Evolutionary conservation across 257 asterid species (phyloP), one percentile per base, ranked within the genome.

Genomic region (Lycium ferocissimum): DNA sequence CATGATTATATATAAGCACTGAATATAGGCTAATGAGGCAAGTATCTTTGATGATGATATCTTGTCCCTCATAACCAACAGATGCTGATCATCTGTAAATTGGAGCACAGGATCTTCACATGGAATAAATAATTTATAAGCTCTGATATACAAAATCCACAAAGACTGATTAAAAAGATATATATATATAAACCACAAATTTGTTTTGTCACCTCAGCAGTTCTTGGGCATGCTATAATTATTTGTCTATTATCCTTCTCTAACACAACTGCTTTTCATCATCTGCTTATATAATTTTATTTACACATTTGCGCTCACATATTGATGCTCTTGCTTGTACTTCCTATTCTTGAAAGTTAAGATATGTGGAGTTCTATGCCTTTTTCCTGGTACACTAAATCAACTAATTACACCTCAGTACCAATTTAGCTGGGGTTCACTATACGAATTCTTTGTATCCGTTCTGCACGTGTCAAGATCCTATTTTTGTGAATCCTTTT

Each of bases 41-140:
- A 70, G 17, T 40, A 73, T 73, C 80, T 22, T 69, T 47, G 80
- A 73, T n/a, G 80, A n/a, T 73, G 37, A 73, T 73, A 47, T n/a
- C 17, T 35, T 73, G 40, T 20, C 2, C 17, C 38, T n/a, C 38
- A 47, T 73, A 45, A n/a, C 58, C 40, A 11, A 59, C n/a, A 11
- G 59, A 47, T 40, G 11, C 59, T 47, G 59, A 47, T 73, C 80
- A n/a, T 49, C 17, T 20, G 59, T 73, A 47, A 11, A 47, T 20
- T 73, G 43, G 43, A 75, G 81, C 58, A 20, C 61, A 47, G 59
- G 61, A 75, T 20, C 20, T 49, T 75, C 20, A 13, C 8, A 49
- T 75, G 81, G 81, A 14, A 75, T 49, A 73, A 11, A 73, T 73
- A 47, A 49, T 49, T 49, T 75, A n/a, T 75, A 17, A 17, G 49